Percentiles rank a stretch among this genome's conserved stretches.
phyloP scores from a whole-genome alignment of 768 basidiomycete species.

The Harrya chromipes region DNA sequence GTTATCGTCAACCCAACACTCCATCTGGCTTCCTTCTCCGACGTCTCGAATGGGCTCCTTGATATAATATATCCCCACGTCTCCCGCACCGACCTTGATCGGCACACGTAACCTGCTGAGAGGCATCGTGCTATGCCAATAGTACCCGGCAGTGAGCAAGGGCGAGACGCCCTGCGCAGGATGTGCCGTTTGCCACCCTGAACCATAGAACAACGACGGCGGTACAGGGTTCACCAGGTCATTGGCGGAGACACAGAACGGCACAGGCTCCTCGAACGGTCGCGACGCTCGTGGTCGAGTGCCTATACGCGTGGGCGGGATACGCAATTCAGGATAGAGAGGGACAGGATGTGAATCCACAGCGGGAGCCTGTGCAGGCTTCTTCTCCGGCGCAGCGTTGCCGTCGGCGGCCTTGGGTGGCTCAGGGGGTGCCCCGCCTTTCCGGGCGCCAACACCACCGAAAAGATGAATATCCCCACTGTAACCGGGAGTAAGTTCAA shows the following conservation, averaged over 20 bases:
- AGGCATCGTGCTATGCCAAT: conserved; percentile 90
- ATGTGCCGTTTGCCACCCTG: conserved; percentile 84
- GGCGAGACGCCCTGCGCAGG: conserved; percentile 47
- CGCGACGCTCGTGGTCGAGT: conserved; percentile 51
- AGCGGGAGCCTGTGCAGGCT: conserved; percentile 10
- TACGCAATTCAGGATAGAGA: conserved; percentile 34
- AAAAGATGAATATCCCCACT: conserved; percentile 58
- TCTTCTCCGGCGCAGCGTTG: conserved; percentile 31
- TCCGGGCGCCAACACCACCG: conserved; percentile 80
- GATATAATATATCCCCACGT: conserved; percentile 89
- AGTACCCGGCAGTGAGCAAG: conserved; percentile 68
- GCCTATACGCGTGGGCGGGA: conserved; percentile 74
- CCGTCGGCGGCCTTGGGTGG: conserved; percentile 33
- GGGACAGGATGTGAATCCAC: conserved; percentile 17
- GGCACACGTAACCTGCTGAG: conserved; percentile 81
- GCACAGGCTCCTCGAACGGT: conserved; percentile 81
- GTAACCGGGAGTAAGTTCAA: conserved; percentile 38
- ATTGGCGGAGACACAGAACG: conserved; percentile 94
- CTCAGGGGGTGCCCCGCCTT: conserved; percentile 61
- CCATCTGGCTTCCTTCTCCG: conserved; percentile 65
- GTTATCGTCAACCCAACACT: conserved; percentile 99
- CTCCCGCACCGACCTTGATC: conserved; percentile 81
- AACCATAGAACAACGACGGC: conserved; percentile 89
- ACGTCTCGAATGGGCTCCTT: conserved; percentile 60
- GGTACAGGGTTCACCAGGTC: conserved; percentile 97